phyloP scores from a whole-genome alignment of 257 asterid genomes.

The Scutellaria minor region DNA sequence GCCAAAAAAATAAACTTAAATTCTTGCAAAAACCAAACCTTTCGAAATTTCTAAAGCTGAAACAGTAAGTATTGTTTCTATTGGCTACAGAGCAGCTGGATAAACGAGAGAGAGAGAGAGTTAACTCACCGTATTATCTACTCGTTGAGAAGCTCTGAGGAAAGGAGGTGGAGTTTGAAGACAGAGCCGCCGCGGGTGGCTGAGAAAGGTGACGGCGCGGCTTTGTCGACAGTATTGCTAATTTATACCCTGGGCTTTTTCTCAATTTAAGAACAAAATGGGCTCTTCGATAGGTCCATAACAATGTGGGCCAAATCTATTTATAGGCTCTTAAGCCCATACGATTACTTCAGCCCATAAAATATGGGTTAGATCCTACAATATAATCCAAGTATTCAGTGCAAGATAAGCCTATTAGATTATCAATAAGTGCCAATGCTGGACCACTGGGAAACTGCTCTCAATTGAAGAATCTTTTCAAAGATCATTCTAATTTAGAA shows the following conservation, averaged over 20 bases:
- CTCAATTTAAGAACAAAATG: neutral
- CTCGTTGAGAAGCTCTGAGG: neutral
- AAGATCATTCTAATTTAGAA: neutral
- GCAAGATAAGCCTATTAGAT: neutral
- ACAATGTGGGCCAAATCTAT: neutral
- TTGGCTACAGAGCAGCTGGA: neutral
- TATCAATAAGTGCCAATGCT: neutral
- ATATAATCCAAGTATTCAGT: neutral
- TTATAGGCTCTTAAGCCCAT: neutral
- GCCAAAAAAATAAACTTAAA: neutral
- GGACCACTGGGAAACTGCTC: slow-evolving; percentile 33
- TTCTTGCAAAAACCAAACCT: neutral
- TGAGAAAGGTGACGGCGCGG: slow-evolving; percentile 30
- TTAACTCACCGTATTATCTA: neutral
- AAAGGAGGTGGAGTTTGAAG: slow-evolving; percentile 6
- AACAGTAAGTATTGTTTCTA: neutral
- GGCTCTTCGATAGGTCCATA: neutral
- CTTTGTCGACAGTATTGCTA: slow-evolving; percentile 22
- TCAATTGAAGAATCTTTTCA: slow-evolving; percentile 35
- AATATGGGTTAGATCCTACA: neutral
- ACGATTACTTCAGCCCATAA: neutral
- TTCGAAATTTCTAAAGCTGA: neutral
- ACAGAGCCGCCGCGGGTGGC: slow-evolving; percentile 36
- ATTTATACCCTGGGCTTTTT: slow-evolving; percentile 2
- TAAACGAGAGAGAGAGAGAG: neutral